Evolutionary conservation across 345 rosid genomes (phyloP), one percentile per base, ranked within the genome.

Genomic region (Populus euphratica): DNA sequence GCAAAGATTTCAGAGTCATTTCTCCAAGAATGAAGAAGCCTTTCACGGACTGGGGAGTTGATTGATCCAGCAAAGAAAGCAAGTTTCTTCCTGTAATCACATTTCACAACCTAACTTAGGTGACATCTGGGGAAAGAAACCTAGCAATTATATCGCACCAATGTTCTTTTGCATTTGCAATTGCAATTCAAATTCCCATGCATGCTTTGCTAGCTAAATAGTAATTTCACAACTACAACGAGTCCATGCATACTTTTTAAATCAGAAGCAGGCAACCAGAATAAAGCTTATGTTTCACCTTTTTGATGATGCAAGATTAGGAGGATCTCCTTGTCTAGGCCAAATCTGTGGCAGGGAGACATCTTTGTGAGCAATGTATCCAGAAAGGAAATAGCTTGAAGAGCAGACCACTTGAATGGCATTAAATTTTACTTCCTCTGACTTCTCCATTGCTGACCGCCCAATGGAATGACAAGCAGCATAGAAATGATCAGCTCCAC

Each of bases 401-500:
- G 92, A 90, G 84, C 92, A 90, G 61, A 88, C 89, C 67, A 88
- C 83, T 78, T 86, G 91, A 62, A 89, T 89, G 59, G 89, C 87
- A 86, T 88, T 90, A 68, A 80, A 70, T 70, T 81, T 87, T 75
- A 83, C 87, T 56, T 31, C 70, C 39, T 59, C 54, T 10, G 84
- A 85, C 82, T 88, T 84, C 31, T 77, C 80, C 90, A 85, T 86
- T 16, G 88, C 90, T 1, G 88, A 81, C 70, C 87, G 77, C n/a
- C 94, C 88, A 41, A 88, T 62, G 65, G 90, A 88, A 82, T 88
- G 91, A 81, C 94, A 90, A 72, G 92, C 87, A 72, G 78, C 90
- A 50, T 87, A 90, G 69, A 90, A 90, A 63, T 88, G 94, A 81
- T 90, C 92, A 17, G 92, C 87, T 77, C 94, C 90, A 25, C 84